Base-by-base conservation (phyloP, 139 green algal genomes). In the Chara braunii region DNA sequence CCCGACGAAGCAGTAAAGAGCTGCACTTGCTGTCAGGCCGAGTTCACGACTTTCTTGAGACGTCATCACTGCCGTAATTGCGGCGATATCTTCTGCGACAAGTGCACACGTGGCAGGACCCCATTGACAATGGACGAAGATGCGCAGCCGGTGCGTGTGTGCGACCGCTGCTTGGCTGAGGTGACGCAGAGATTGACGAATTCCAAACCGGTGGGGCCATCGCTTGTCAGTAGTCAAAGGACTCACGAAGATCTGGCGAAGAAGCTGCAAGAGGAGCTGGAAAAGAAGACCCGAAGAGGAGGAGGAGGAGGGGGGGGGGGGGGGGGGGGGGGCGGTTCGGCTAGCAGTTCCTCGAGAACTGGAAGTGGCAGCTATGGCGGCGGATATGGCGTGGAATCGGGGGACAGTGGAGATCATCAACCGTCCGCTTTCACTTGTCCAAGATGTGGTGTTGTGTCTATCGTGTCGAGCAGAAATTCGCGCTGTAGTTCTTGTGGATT, bases 1-100 rank as follows among this genome's bases (percentile, higher is more conserved):
- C 63, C 63, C 6, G 63, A 72, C 28, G 63, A 72, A 35, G 24
- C 61, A 24, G 63, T 36, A 23, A 23, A 58, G 40, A 26, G 40
- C 40, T 58, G 50, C 12, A 50, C 9, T 12, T 12, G 11, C 11
- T 58, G 12, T 58, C 50, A 12, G 7, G 26, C 9, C 26, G 55
- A 70, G 23, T 74, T 74, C 22, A 29, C 24, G 33, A 44, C 55
- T 3, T 70, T 70, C 40, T 51, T 43, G 14, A 37, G 64, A n/a
- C 29, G 55, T n/a, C 68, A 77, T 36, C 68, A 77, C 60, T 77
- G 68, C 63, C 68, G 68, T 34, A 72, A 64, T 35, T 77, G 68
- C 37, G 68, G 68, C 37, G 64, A 62, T 24, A 36, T 72, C 3
- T 77, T 71, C 60, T 77, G 68, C 30, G 68, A 77, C 60, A 77